phyloP scores from a whole-genome alignment of 495 filamentous ascomycete genomes.

The Penicillium riverlandense region DNA sequence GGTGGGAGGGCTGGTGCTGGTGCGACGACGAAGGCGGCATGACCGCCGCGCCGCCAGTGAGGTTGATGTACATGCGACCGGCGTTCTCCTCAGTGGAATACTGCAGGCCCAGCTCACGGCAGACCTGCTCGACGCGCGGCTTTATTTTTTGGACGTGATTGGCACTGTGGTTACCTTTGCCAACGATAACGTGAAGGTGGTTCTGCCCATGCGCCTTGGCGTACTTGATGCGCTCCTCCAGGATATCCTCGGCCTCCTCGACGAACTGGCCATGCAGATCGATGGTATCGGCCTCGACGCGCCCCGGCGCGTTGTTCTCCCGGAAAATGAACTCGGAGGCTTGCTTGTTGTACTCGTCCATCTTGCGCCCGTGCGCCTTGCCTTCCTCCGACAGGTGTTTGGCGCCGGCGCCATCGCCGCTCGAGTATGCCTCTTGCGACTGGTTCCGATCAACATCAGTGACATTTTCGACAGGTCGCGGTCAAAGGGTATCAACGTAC shows the following conservation, averaged over 20 bases:
- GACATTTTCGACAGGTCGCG: too few species aligned
- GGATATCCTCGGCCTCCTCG: slow-evolving; percentile 85
- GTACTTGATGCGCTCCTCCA: slow-evolving; percentile 73
- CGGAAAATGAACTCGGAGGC: slow-evolving; percentile 92
- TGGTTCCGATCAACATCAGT: slow-evolving; percentile 15
- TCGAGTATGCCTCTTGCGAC: slow-evolving; percentile 72
- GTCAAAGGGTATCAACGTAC: slow-evolving; percentile 29
- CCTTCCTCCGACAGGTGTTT: slow-evolving; percentile 77
- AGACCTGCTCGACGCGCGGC: slow-evolving; percentile 80
- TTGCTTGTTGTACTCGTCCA: slow-evolving; percentile 78
- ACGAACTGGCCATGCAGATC: slow-evolving; percentile 93
- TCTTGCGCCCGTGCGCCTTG: slow-evolving; percentile 70
- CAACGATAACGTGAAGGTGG: slow-evolving; percentile 85
- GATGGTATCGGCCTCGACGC: slow-evolving; percentile 73
- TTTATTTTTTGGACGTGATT: slow-evolving; percentile 84
- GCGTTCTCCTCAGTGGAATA: slow-evolving; percentile 81
- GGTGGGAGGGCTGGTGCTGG: slow-evolving; percentile 22
- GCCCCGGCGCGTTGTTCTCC: slow-evolving; percentile 72
- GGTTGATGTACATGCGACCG: slow-evolving; percentile 71
- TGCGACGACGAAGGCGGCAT: slow-evolving; percentile 40
- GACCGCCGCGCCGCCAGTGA: slow-evolving; percentile 53
- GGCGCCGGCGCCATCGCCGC: slow-evolving; percentile 70
- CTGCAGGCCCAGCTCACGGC: slow-evolving; percentile 70
- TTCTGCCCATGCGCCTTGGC: slow-evolving; percentile 63
- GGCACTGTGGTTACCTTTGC: slow-evolving; percentile 82